A percentile compares a stretch with the other conserved stretches of the same genome.
These are phyloP conservation scores for Aspergillus pseudotamarii DNA, from an alignment of 2,329 filamentous ascomycete genomes.

Conservation along the genomic window DNA sequence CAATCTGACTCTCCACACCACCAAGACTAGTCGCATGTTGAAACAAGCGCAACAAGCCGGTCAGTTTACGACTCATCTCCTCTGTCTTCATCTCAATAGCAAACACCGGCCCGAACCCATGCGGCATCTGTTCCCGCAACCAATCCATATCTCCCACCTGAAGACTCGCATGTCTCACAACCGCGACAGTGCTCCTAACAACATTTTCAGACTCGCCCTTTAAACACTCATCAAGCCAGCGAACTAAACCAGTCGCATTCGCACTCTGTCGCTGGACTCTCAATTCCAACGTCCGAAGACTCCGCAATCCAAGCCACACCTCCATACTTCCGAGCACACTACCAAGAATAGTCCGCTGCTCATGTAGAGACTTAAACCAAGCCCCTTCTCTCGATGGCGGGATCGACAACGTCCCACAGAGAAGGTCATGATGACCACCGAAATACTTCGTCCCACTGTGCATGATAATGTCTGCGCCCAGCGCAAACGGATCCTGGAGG, in stretches of 20 bases:
- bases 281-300: constrained; percentile 81
- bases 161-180: constrained; percentile 76
- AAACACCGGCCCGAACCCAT: constrained; percentile 88
- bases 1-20: constrained; percentile 91
- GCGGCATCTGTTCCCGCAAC: constrained; percentile 85
- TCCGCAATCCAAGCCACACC: constrained; percentile 87
- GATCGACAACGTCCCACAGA: constrained; percentile 68
- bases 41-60: constrained; percentile 81
- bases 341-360: constrained; percentile 75
- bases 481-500: constrained; percentile 79
- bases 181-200: constrained; percentile 59
- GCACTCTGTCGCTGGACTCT: constrained; percentile 75
- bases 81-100: constrained; percentile 65
- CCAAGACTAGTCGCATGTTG: constrained; percentile 94
- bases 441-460: constrained; percentile 98
- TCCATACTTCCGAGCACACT: constrained; percentile 87
- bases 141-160: constrained; percentile 66
- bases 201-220: constrained; percentile 37
- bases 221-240: constrained; percentile 65
- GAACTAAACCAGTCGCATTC: constrained; percentile 70
- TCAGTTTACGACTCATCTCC: constrained; percentile 63
- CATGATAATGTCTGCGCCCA: constrained; percentile 84
- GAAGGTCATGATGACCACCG: constrained; percentile 90
- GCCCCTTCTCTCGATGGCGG: constrained; percentile 63
- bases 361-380: constrained; percentile 63